Evolutionary conservation across 345 rosid genomes (phyloP).

Genomic region (Microthlaspi erraticum): DNA sequence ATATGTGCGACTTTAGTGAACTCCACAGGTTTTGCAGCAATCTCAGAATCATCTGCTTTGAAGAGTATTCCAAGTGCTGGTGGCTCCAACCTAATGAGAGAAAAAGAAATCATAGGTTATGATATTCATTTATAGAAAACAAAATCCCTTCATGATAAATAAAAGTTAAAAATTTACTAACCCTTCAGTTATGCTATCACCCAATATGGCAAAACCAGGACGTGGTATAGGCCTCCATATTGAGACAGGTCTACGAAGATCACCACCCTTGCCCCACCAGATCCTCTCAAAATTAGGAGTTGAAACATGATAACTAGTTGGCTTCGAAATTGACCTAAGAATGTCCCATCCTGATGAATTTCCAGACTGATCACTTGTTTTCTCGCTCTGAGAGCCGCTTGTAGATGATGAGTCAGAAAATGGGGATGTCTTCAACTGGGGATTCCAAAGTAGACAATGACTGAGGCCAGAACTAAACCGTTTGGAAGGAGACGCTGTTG

Average conservation of each 20-base stretch:
- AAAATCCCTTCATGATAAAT: slow-evolving; percentile 1
- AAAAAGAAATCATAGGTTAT: slow-evolving; percentile 37
- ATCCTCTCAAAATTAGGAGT: slow-evolving; percentile 94
- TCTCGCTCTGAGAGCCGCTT: slow-evolving; percentile 48
- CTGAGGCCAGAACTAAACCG: slow-evolving; percentile 63
- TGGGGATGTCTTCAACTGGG: slow-evolving; percentile 53
- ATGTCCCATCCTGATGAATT: slow-evolving; percentile 87
- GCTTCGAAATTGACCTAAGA: slow-evolving; percentile 74
- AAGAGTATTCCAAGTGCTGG: slow-evolving; percentile 87
- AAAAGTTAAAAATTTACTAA: slow-evolving; percentile 43
- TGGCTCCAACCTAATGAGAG: slow-evolving; percentile 78
- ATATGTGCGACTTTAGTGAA: slow-evolving; percentile 87
- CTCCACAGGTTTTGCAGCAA: slow-evolving; percentile 88
- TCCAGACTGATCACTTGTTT: slow-evolving; percentile 52
- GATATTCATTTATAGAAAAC: slow-evolving; percentile 22
- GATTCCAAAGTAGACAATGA: slow-evolving; percentile 81
- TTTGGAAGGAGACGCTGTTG: slow-evolving; percentile 64
- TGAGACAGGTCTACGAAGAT: slow-evolving; percentile 83
- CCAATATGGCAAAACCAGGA: slow-evolving; percentile 75
- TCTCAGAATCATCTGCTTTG: slow-evolving; percentile 74
- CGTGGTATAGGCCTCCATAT: slow-evolving; percentile 91
- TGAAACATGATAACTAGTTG: slow-evolving; percentile 65
- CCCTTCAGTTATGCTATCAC: slow-evolving; percentile 98
- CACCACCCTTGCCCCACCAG: slow-evolving; percentile 99
- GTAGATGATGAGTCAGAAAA: slow-evolving; percentile 45